Conservation (phyloP, 768 basidiomycete species). For the Rhizopogon rudus region DNA sequence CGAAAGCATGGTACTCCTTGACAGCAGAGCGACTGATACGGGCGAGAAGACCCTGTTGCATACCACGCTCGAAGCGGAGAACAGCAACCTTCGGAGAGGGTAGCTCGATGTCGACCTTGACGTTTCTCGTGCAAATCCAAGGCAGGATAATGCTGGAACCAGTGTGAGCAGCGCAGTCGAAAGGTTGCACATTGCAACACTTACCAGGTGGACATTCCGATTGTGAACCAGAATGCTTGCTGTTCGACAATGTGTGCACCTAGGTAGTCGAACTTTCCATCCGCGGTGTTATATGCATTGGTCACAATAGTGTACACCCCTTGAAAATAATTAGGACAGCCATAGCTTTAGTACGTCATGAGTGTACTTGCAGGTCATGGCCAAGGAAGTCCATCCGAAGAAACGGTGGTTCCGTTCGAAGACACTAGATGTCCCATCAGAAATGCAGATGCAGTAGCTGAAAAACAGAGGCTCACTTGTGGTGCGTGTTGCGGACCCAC, state of each 20-base stretch:
- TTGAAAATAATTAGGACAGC: constrained; percentile 18
- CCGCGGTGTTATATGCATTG: constrained; percentile 54
- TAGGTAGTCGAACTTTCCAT: constrained; percentile 51
- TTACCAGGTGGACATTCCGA: constrained; percentile 72
- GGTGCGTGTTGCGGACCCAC: constrained; percentile 76
- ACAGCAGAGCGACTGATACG: constrained; percentile 69
- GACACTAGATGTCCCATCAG: constrained; percentile 37
- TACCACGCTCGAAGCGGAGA: constrained; percentile 74
- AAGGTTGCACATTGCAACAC: constrained; percentile 15
- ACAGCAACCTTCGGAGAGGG: constrained; percentile 78
- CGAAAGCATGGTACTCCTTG: constrained; percentile 82
- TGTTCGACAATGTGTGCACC: constrained; percentile 53
- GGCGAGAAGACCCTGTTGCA: constrained; percentile 78
- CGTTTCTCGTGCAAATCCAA: constrained; percentile 73
- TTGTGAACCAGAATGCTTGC: constrained; percentile 75
- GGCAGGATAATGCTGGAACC: constrained; percentile 57
- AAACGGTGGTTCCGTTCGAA: constrained; percentile 82
- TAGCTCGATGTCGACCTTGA: constrained; percentile 72
- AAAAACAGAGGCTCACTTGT: constrained; percentile 50
- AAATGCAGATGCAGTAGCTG: neutral
- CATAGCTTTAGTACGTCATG: neutral
- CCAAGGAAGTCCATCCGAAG: constrained; percentile 65
- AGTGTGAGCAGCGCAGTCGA: constrained; percentile 3
- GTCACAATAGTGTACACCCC: constrained; percentile 68
- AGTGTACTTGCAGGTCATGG: constrained; percentile 37